phyloP scores from a whole-genome alignment of 495 filamentous ascomycete genomes.

The Trichoderma orchidacearum region DNA sequence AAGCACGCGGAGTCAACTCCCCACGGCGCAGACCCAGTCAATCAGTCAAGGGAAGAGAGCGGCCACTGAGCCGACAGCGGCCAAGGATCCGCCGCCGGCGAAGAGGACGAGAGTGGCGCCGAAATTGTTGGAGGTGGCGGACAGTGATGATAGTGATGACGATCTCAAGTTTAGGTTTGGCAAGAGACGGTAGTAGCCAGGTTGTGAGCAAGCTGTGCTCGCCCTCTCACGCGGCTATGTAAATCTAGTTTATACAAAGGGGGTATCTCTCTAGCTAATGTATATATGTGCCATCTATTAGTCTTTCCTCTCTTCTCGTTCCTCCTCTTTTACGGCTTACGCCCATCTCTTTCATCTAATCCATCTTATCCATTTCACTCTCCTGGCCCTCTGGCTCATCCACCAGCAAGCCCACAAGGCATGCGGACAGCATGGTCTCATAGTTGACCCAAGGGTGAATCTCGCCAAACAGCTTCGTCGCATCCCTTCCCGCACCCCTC shows the following conservation, averaged over 20 bases:
- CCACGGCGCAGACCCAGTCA: constrained; percentile 1
- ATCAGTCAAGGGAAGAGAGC: constrained; percentile 20
- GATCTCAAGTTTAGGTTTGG: constrained; percentile 38
- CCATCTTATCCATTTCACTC: constrained; percentile 51
- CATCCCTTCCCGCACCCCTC: constrained; percentile 65
- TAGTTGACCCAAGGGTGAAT: constrained; percentile 97
- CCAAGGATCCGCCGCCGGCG: constrained; percentile 13
- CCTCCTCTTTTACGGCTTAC: background rate
- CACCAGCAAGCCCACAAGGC: constrained; percentile 75
- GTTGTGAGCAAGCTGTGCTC: background rate
- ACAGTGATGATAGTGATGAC: constrained; percentile 35
- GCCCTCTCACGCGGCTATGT: no score
- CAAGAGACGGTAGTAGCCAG: constrained; percentile 12
- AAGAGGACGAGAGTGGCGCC: constrained; percentile 5
- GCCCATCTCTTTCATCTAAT: constrained; percentile 31
- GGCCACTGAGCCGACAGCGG: constrained; percentile 16
- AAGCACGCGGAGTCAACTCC: constrained; percentile 16
- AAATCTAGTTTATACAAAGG: background rate
- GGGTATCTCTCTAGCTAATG: constrained; percentile 9
- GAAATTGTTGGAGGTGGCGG: constrained; percentile 24
- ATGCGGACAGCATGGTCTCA: constrained; percentile 81
- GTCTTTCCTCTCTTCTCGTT: constrained; percentile 8
- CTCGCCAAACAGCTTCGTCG: constrained; percentile 71
- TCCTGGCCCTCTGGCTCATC: constrained; percentile 49
- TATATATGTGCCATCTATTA: constrained; percentile 10